A percentile compares a stretch with the other conserved stretches of the same genome.
Conservation (phyloP, 352 stramenopile genomes). For the Pythium oligandrum region DNA sequence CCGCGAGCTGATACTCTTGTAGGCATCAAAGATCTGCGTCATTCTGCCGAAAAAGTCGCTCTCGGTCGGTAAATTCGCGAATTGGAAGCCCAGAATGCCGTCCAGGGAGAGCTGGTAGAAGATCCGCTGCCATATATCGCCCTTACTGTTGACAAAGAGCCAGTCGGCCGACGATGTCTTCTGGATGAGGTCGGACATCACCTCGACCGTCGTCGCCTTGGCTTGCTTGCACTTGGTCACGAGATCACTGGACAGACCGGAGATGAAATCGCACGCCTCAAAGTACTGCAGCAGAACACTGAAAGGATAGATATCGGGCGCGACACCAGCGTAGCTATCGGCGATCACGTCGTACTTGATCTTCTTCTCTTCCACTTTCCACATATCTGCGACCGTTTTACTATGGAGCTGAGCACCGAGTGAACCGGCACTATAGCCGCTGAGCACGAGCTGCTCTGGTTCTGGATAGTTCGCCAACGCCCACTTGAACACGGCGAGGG, state of each 20-base stretch:
- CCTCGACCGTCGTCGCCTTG: constrained; percentile 30
- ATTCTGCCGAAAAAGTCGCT: constrained; percentile 48
- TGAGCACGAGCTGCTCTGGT: constrained; percentile 41
- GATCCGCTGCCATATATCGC: constrained; percentile 42
- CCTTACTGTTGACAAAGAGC: constrained; percentile 54
- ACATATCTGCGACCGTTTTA: constrained; percentile 34
- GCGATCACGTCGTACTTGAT: constrained; percentile 40
- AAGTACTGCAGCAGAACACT: constrained; percentile 33
- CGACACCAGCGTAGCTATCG: constrained; percentile 47
- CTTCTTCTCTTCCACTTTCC: constrained; percentile 34
- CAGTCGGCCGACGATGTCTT: constrained; percentile 31
- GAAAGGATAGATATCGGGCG: constrained; percentile 20
- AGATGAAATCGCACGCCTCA: constrained; percentile 24
- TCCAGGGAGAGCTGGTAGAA: constrained; percentile 49
- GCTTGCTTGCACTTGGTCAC: constrained; percentile 36
- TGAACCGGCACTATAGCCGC: constrained; percentile 40
- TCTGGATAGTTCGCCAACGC: constrained; percentile 40
- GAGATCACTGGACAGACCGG: background rate
- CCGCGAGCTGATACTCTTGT: constrained; percentile 28
- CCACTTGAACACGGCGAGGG: constrained; percentile 45
- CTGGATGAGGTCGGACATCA: constrained; percentile 43
- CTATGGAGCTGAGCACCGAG: constrained; percentile 38
- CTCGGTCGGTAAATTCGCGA: constrained; percentile 40
- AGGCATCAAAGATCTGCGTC: constrained; percentile 36
- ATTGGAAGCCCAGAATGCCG: constrained; percentile 48